Evolutionary conservation across 2,329 filamentous ascomycete genomes (phyloP), one percentile per base, ranked within the genome.

Genomic region (Claviceps sp.): DNA sequence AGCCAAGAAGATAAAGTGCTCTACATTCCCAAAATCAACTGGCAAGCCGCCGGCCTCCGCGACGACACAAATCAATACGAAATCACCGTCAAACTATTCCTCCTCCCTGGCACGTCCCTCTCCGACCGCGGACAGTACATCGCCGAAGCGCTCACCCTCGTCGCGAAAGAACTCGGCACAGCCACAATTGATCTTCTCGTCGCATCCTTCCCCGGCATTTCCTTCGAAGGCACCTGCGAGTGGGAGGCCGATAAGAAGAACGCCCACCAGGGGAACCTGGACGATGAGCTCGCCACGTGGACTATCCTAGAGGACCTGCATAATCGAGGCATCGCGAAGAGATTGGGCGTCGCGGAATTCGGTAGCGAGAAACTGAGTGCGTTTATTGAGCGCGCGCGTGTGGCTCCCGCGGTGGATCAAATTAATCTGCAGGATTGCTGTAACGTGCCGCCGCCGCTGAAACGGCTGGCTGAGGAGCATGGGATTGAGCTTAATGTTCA

Each of bases 391-490:
- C 74, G 80, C 55, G 85, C 87, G 22, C 74, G 73, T 42, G 74
- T 95, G 54, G 79, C 79, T 58, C 93, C 93, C 0, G 78, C 80
- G 20, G 91, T 97, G 42, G 83, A 97, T 67, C 93, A 98, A 75
- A 95, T 98, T 74, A 97, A 97, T 65, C 80, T 95, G 49, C 83
- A 87, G 60, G 88, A 97, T 68, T 97, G 91, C 73, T 98, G 93
- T 69, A 91, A 89, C 46, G 93, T 97, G 44, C 93, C 93, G 8
- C 90, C 89, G 61, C 85, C 88, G 13, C 76, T 98, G 56, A 82
- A 89, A 53, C 71, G 85, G 60, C 83, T 94, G 60, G 91, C 91
- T n/a, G 90, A 88, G 66, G 75, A 83, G 56, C 76, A 89, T 63
- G 76, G 80, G 20, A 89, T 98, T 55, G 88, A 97, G 66, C 72